Base-by-base conservation (phyloP, 2,329 filamentous ascomycete species). In the Didymellaceae sp. region DNA sequence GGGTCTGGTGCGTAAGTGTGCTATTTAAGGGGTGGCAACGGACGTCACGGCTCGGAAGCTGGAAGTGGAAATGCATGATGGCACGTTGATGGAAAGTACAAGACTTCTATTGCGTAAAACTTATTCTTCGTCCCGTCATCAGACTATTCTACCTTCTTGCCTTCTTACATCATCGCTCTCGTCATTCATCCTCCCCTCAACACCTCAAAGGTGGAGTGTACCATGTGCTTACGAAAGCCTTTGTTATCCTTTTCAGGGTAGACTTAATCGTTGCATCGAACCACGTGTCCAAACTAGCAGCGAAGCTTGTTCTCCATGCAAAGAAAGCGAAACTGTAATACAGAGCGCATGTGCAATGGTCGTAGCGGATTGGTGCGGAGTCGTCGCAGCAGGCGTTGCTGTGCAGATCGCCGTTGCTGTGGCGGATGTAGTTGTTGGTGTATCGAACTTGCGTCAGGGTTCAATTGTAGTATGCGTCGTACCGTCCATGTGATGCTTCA, bases 231-330 rank as follows among this genome's bases (percentile, higher is more conserved):
- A 28, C 39, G 41, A 45, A n/a, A 54, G 52, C 46, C 46, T 22
- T 57, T 51, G 41, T 55, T 45, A 41, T 34, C 54, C 52, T 28
- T 39, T 38, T 24, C 31, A 52, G 42, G 42, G 37, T 46, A 33
- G 34, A 42, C 51, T 52, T 32, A 52, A 52, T 62, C 45, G 51
- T 44, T 32, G 18, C 20, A 17, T 26, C 41, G 4, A 41, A 34
- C 32, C 25, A 38, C 20, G 31, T 58, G 40, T 55, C 35, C 39
- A 57, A 58, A 60, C 47, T 6, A 65, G 60, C 63, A 66, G 45
- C 30, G 61, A 54, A 61, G 65, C 62, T 62, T 56, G 34, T 57
- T 59, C 46, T 56, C n/a, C n/a, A n/a, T 45, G 49, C 37, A 65
- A 59, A 62, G 59, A 63, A 42, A 54, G 62, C 48, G 42, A 20